phyloP scores from a whole-genome alignment of 768 basidiomycete species.

The Lentinus brumalis region DNA sequence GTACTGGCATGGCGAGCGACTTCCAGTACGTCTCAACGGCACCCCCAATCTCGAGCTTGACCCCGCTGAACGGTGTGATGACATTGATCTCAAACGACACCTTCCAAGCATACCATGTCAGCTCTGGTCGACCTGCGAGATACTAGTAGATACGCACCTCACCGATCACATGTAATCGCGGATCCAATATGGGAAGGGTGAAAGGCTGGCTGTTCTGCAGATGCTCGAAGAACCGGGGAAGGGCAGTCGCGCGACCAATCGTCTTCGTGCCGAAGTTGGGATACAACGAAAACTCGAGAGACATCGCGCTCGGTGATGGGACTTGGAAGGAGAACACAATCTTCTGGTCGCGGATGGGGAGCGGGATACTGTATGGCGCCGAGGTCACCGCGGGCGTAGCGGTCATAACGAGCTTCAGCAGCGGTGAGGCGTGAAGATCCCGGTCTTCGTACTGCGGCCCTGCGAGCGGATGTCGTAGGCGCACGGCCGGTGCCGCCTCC shows the following conservation, averaged over 20 bases:
- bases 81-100: slow-evolving; percentile 88
- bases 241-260: slow-evolving; percentile 88
- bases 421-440: slow-evolving; percentile 70
- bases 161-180: slow-evolving; percentile 90
- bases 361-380: slow-evolving; percentile 86
- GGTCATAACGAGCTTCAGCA: slow-evolving; percentile 94
- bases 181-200: slow-evolving; percentile 84
- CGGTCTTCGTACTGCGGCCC: slow-evolving; percentile 68
- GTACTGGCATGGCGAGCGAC: slow-evolving; percentile 59
- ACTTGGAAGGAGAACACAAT: slow-evolving; percentile 88
- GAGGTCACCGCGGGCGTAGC: slow-evolving; percentile 81
- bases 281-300: slow-evolving; percentile 91
- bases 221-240: slow-evolving; percentile 69
- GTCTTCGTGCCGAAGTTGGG: slow-evolving; percentile 98
- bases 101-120: slow-evolving; percentile 39
- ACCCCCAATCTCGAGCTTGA: slow-evolving; percentile 92
- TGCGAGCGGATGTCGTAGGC: slow-evolving; percentile 73
- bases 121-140: background rate
- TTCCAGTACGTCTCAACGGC: slow-evolving; percentile 99
- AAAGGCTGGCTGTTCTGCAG: slow-evolving; percentile 56
- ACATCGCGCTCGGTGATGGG: slow-evolving; percentile 67
- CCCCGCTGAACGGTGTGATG: slow-evolving; percentile 87
- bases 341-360: slow-evolving; percentile 73
- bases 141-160: slow-evolving; percentile 56
- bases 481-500: slow-evolving; percentile 51